Conservation (phyloP, 495 filamentous ascomycete species). For the Xylaria venustula region DNA sequence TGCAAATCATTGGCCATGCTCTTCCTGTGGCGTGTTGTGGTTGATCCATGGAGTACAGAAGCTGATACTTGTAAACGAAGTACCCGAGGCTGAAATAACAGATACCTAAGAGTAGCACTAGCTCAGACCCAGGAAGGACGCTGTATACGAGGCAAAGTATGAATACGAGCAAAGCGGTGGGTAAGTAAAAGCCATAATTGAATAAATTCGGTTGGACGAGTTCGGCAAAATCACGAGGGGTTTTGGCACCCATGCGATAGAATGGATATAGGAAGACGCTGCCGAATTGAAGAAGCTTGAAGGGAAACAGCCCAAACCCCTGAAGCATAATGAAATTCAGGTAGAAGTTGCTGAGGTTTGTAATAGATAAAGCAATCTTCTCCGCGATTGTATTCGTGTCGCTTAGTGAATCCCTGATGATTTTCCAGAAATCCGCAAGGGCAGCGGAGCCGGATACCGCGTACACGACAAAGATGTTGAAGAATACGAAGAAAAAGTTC, state of each 20-base stretch:
- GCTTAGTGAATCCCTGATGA: conserved; percentile 68
- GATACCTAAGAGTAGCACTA: conserved; percentile 79
- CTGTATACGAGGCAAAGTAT: conserved; percentile 96
- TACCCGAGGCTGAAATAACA: conserved; percentile 86
- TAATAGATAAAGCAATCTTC: conserved; percentile 71
- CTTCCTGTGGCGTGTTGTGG: conserved; percentile 90
- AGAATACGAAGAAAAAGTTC: conserved; percentile 99
- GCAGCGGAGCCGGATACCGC: conserved; percentile 83
- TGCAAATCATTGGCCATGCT: conserved; percentile 94
- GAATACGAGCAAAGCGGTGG: conserved; percentile 84
- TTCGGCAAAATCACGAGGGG: conserved; percentile 87
- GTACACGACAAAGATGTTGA: conserved; percentile 96
- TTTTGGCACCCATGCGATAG: conserved; percentile 72
- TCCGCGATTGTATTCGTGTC: conserved; percentile 78
- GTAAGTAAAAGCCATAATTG: conserved; percentile 94
- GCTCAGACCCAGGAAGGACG: conserved; percentile 77
- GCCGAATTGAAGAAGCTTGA: conserved; percentile 88
- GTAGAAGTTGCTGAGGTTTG: conserved; percentile 77
- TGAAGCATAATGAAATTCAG: conserved; percentile 94
- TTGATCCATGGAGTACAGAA: conserved; percentile 98
- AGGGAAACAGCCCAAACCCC: conserved; percentile 85
- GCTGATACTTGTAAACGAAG: conserved; percentile 96
- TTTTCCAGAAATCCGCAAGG: conserved; percentile 61
- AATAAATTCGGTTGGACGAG: conserved; percentile 81
- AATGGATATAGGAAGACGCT: conserved; percentile 83